Percentiles rank a stretch among this genome's conserved stretches.
Conservation (phyloP, 352 stramenopile species). For the Phytophthora foliorum region DNA sequence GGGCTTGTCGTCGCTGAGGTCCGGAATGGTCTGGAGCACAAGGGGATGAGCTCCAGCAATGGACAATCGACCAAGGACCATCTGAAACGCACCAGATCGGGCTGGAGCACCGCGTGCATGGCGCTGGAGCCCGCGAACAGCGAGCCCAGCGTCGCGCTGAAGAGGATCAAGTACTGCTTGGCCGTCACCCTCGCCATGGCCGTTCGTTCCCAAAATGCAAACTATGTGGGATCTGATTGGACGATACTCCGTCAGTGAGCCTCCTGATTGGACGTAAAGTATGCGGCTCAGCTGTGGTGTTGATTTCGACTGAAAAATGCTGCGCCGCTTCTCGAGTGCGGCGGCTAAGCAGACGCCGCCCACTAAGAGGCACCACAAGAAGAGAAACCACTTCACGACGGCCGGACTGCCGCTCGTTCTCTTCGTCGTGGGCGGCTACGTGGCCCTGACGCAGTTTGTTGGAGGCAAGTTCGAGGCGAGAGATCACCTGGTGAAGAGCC, state of each 20-base stretch:
- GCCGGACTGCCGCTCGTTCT: slow-evolving; percentile 83
- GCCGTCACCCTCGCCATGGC: slow-evolving; percentile 66
- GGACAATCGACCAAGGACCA: not conserved
- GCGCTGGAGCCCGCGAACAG: slow-evolving; percentile 86
- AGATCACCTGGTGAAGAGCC: slow-evolving; percentile 86
- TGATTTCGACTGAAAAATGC: slow-evolving; percentile 37
- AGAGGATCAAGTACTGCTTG: slow-evolving; percentile 83
- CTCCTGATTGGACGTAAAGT: slow-evolving; percentile 14
- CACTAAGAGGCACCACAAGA: slow-evolving; percentile 58
- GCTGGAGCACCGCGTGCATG: slow-evolving; percentile 88
- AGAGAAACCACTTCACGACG: slow-evolving; percentile 68
- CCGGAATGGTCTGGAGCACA: slow-evolving; percentile 58
- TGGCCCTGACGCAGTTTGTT: slow-evolving; percentile 86
- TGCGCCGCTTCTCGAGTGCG: slow-evolving; percentile 40
- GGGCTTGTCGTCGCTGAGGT: slow-evolving; percentile 32
- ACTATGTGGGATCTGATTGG: slow-evolving; percentile 7
- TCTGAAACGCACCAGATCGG: slow-evolving; percentile 71
- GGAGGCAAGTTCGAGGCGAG: slow-evolving; percentile 85
- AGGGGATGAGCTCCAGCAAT: not conserved
- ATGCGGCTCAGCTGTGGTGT: slow-evolving; percentile 2
- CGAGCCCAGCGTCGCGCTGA: slow-evolving; percentile 75
- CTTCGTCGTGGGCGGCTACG: slow-evolving; percentile 84
- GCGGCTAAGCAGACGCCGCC: slow-evolving; percentile 21
- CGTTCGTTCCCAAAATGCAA: slow-evolving; percentile 10
- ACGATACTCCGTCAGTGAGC: not conserved